Conservation (phyloP, 352 stramenopile species). For the Pythium plurisporium region DNA sequence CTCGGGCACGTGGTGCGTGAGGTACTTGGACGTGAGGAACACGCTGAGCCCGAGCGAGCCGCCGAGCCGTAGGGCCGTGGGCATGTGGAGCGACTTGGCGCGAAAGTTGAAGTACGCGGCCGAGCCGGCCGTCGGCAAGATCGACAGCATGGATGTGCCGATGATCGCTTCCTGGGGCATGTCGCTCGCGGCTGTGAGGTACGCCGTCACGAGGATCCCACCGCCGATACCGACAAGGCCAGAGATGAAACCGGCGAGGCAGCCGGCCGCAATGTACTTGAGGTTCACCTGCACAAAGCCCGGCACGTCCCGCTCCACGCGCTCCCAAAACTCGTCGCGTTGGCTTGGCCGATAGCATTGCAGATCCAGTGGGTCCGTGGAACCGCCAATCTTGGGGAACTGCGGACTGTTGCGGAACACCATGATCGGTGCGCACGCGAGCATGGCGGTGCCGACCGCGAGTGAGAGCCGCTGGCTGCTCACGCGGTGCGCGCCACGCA, state of each 20-base stretch:
- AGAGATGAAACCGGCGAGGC: constrained; percentile 71
- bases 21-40: constrained; percentile 76
- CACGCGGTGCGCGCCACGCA: constrained; percentile 56
- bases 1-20: constrained; percentile 71
- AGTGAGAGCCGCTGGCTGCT: constrained; percentile 68
- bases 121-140: constrained; percentile 64
- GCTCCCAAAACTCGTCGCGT: neutral
- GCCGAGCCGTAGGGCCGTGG: constrained; percentile 53
- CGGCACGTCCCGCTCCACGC: neutral
- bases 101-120: constrained; percentile 71
- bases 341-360: constrained; percentile 53
- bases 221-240: constrained; percentile 72
- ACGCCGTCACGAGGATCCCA: constrained; percentile 80
- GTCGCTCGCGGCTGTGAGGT: constrained; percentile 74
- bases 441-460: constrained; percentile 66
- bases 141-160: constrained; percentile 74
- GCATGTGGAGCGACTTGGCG: constrained; percentile 69
- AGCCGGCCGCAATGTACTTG: constrained; percentile 66
- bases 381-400: constrained; percentile 61
- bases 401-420: constrained; percentile 69
- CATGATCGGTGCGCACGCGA: constrained; percentile 66
- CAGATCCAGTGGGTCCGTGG: constrained; percentile 51
- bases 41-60: constrained; percentile 53
- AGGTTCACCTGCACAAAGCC: constrained; percentile 4
- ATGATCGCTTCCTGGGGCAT: constrained; percentile 81